Evolutionary conservation across 345 rosid species (phyloP).

Genomic region (Salix suchowensis): DNA sequence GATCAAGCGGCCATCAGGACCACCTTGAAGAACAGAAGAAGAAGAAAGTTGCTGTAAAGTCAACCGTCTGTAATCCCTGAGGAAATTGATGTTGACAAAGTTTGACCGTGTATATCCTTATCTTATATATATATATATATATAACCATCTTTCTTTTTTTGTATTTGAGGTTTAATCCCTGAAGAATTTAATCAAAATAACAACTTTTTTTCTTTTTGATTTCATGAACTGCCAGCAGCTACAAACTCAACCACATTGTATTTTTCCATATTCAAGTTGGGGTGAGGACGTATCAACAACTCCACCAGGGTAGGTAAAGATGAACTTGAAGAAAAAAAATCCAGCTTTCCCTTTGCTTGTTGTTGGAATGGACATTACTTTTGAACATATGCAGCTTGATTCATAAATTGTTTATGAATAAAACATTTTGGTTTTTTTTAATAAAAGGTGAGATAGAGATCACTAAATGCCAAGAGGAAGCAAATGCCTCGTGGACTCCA

Average conservation of each 20-base stretch:
- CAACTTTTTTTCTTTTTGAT: neutral
- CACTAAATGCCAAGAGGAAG: constrained; percentile 6
- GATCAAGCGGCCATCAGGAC: neutral
- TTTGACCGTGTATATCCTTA: neutral
- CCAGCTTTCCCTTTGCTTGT: neutral
- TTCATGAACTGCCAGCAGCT: neutral
- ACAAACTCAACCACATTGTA: neutral
- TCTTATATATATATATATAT: no score
- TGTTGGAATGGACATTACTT: neutral
- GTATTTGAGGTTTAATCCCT: no score
- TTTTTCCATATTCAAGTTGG: neutral
- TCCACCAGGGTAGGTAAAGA: no score
- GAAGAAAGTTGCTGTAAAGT: neutral
- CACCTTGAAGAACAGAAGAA: no score
- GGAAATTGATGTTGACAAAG: neutral
- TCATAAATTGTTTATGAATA: neutral
- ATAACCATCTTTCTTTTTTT: no score
- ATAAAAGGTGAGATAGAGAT: neutral
- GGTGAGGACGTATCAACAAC: no score
- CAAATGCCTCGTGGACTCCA: constrained; percentile 2
- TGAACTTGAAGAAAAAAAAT: neutral
- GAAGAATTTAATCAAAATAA: neutral
- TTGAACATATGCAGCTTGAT: no score
- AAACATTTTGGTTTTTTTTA: neutral
- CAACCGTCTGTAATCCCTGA: neutral